Percentiles rank a stretch among this genome's conserved stretches.
These are phyloP conservation scores for Aspergillus japonicus DNA, from an alignment of 2,329 filamentous ascomycete species.

Conservation along the genomic window DNA sequence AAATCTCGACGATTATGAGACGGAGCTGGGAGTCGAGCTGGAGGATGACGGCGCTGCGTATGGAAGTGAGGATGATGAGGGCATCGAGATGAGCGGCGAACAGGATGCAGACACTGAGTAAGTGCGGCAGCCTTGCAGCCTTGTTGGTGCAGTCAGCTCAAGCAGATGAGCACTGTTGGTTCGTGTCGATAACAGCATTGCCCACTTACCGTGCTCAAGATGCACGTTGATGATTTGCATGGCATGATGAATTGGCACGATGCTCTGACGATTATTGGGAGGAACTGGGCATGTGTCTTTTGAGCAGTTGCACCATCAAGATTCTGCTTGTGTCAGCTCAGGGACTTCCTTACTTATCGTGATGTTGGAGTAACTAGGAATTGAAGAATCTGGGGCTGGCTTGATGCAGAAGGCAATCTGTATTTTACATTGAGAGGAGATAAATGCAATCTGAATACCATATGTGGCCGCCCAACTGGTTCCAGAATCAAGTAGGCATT, in stretches of 20 bases:
- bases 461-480: not conserved
- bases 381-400: not conserved
- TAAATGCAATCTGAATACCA: not conserved
- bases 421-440: not conserved
- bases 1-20: not conserved
- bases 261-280: too few species aligned
- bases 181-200: too few species aligned
- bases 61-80: slow-evolving; percentile 27
- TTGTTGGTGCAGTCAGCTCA: too few species aligned
- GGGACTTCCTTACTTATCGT: not conserved
- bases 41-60: slow-evolving; percentile 9
- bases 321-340: not conserved
- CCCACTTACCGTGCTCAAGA: too few species aligned
- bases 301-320: not conserved
- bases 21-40: slow-evolving; percentile 13
- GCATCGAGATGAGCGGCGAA: slow-evolving; percentile 2
- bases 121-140: too few species aligned
- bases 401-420: not conserved
- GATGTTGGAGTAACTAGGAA: slow-evolving; percentile 1
- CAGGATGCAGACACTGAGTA: slow-evolving; percentile 4
- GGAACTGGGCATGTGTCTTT: not conserved
- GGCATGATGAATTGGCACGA: too few species aligned
- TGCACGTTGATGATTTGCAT: too few species aligned
- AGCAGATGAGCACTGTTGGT: too few species aligned
- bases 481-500: not conserved